Conservation (phyloP, 352 stramenopile species). For the Phytophthora boehmeriae region DNA sequence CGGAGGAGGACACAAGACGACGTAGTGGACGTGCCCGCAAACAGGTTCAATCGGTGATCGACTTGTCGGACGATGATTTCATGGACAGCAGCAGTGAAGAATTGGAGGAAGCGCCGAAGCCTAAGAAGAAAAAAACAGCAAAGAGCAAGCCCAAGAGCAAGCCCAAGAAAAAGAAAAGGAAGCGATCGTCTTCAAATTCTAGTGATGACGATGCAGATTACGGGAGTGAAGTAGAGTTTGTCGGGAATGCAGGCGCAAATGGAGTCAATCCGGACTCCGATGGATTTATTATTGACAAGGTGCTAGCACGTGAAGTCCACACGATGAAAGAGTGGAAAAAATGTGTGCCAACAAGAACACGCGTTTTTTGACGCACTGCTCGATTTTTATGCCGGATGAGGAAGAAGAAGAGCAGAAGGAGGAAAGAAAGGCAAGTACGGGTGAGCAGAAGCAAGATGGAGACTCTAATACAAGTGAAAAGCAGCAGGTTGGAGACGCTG, state of each 20-base stretch:
- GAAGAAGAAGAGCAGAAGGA: conserved; percentile 29
- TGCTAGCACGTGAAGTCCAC: conserved; percentile 78
- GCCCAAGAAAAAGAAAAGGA: conserved; percentile 33
- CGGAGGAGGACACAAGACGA: conserved; percentile 35
- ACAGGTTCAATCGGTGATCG: conserved; percentile 22
- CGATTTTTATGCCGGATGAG: conserved; percentile 79
- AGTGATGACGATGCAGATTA: conserved; percentile 34
- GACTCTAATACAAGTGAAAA: conserved; percentile 3
- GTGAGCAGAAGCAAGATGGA: not conserved
- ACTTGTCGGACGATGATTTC: conserved; percentile 44
- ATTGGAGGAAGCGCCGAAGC: conserved; percentile 44
- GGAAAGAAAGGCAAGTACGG: not conserved
- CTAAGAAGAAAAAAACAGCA: conserved; percentile 26
- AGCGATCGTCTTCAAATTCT: conserved; percentile 29
- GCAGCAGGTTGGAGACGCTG: conserved; percentile 6
- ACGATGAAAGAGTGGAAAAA: conserved; percentile 81
- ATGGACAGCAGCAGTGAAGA: conserved; percentile 36
- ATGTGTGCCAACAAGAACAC: conserved; percentile 78
- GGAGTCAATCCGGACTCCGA: conserved; percentile 54
- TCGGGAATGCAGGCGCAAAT: conserved; percentile 9
- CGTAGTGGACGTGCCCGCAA: conserved; percentile 48
- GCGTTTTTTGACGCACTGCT: conserved; percentile 77
- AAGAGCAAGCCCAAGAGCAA: conserved; percentile 35
- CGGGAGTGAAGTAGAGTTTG: conserved; percentile 29
- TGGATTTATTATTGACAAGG: conserved; percentile 84